Conservation (phyloP, 2,329 filamentous ascomycete species). For the Venturia pyrina region DNA sequence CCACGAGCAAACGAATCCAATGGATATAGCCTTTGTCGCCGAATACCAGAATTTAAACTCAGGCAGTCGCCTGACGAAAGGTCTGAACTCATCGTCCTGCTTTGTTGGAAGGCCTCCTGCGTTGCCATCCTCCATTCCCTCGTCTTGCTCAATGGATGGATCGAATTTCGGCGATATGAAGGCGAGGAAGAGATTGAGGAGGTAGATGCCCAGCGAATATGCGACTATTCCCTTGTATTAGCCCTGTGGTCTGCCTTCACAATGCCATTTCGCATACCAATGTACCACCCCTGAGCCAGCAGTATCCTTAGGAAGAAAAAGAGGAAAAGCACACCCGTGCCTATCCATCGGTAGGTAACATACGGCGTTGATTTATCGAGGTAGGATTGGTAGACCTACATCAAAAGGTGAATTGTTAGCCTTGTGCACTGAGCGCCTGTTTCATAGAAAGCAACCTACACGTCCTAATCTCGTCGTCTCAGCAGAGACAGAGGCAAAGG, state of each 20-base stretch:
- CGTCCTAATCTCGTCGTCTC: constrained; percentile 69
- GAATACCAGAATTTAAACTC: constrained; percentile 99
- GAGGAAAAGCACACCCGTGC: constrained; percentile 64
- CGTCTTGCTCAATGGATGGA: constrained; percentile 88
- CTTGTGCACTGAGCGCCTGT: background rate
- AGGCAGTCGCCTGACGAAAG: constrained; percentile 88
- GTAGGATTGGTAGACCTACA: constrained; percentile 82
- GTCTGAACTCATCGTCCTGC: constrained; percentile 93
- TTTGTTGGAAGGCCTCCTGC: constrained; percentile 74
- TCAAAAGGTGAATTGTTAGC: constrained; percentile 5
- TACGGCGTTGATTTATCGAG: constrained; percentile 90
- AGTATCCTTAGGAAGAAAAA: constrained; percentile 86
- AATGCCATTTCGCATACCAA: constrained; percentile 50
- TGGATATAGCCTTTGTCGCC: constrained; percentile 74
- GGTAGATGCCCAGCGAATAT: constrained; percentile 96
- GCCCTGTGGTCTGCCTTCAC: background rate
- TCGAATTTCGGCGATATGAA: constrained; percentile 99
- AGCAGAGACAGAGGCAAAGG: constrained; percentile 79
- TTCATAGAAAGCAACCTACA: constrained; percentile 40
- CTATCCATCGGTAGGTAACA: constrained; percentile 80
- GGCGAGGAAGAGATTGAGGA: constrained; percentile 96
- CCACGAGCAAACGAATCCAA: constrained; percentile 83
- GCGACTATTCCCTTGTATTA: constrained; percentile 51
- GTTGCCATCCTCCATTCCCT: constrained; percentile 84
- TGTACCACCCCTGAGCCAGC: constrained; percentile 95